Conservation (phyloP, 257 asterid species). For the Solanum sparsipilum region DNA sequence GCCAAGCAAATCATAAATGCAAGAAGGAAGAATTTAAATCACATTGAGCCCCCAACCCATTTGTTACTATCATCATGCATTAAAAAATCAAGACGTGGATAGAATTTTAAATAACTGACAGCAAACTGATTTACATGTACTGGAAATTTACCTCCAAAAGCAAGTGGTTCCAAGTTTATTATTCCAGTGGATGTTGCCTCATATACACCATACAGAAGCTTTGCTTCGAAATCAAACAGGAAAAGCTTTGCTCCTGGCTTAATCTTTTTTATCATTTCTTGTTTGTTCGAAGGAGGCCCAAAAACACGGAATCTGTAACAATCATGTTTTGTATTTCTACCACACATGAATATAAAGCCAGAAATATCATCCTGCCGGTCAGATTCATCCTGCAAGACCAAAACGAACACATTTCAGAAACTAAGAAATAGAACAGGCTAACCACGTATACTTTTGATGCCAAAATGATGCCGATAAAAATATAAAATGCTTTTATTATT, state of each 20-base stretch:
- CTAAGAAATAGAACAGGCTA: background rate
- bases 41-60: background rate
- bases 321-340: slow-evolving; percentile 43
- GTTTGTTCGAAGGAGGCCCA: slow-evolving; percentile 51
- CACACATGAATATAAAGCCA: slow-evolving; percentile 71
- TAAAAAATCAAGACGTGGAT: background rate
- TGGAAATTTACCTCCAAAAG: slow-evolving; percentile 67
- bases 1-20: background rate
- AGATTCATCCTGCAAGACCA: background rate
- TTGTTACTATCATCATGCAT: background rate
- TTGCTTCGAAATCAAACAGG: slow-evolving; percentile 50
- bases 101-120: background rate
- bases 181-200: slow-evolving; percentile 59
- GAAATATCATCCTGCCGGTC: slow-evolving; percentile 6
- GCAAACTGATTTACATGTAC: slow-evolving; percentile 44
- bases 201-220: slow-evolving; percentile 66
- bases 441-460: background rate
- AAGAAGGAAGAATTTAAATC: background rate
- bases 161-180: slow-evolving; percentile 61
- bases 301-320: slow-evolving; percentile 68
- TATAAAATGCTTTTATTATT: background rate
- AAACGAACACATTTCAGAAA: background rate
- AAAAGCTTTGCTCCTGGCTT: slow-evolving; percentile 61
- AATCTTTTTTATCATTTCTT: slow-evolving; percentile 39
- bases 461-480: background rate